A percentile compares a stretch with the other conserved stretches of the same genome.
phyloP scores from a whole-genome alignment of 1,139 yeast genomes.

The Kodamaea sp. region DNA sequence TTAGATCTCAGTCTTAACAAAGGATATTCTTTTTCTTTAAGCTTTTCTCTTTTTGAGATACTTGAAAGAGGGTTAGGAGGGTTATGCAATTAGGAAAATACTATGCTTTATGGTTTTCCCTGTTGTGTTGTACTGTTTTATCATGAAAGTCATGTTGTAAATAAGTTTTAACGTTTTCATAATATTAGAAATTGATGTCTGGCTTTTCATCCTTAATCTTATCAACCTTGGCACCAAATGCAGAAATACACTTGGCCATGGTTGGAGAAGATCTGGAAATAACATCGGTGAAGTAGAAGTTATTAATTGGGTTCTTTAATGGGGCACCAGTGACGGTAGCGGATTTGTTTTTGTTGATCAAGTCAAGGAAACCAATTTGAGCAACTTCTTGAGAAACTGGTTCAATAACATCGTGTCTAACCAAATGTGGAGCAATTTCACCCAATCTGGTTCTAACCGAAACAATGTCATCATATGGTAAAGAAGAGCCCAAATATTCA shows the following conservation, averaged over 20 bases:
- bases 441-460: constrained; percentile 69
- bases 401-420: constrained; percentile 74
- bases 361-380: constrained; percentile 53
- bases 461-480: constrained; percentile 75
- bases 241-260: constrained; percentile 77
- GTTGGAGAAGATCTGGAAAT: constrained; percentile 86
- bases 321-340: constrained; percentile 46
- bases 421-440: constrained; percentile 78
- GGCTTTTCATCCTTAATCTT: constrained; percentile 53
- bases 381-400: constrained; percentile 59
- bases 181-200: constrained; percentile 29
- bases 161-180: background rate
- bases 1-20: too few species aligned
- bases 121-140: too few species aligned
- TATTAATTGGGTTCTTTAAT: constrained; percentile 67
- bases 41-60: too few species aligned
- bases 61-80: background rate
- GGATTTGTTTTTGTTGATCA: constrained; percentile 36
- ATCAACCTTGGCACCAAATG: constrained; percentile 65
- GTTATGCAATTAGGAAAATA: constrained; percentile 9
- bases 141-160: too few species aligned
- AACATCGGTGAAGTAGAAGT: constrained; percentile 86
- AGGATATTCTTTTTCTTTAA: too few species aligned
- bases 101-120: too few species aligned
- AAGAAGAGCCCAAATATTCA: constrained; percentile 66